A percentile compares a stretch with the other conserved stretches of the same genome.
phyloP scores from a whole-genome alignment of 2,329 filamentous ascomycete genomes.

The Botrytis paeoniae region DNA sequence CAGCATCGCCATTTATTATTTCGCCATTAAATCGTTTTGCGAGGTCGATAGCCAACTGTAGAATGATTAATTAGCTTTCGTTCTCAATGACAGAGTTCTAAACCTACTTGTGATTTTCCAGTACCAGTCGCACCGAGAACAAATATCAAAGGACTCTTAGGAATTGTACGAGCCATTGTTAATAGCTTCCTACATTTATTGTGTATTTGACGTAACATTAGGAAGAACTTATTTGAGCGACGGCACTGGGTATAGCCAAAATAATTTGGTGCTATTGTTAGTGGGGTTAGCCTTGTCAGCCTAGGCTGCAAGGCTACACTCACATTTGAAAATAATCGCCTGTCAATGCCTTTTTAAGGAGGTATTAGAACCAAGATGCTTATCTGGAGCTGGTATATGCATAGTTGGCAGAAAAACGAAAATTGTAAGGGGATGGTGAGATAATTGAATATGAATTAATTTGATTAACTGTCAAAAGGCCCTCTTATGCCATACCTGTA shows the following conservation, averaged over 20 bases:
- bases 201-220: constrained; percentile 26
- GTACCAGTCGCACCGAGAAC: constrained; percentile 90
- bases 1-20: constrained; percentile 94
- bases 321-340: not conserved
- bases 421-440: not conserved
- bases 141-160: constrained; percentile 65
- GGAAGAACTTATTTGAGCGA: not conserved
- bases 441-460: not conserved
- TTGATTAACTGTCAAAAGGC: not conserved
- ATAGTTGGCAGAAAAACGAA: not conserved
- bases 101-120: constrained; percentile 78
- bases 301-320: not conserved
- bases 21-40: constrained; percentile 84
- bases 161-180: constrained; percentile 37
- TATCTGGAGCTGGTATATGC: not conserved
- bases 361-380: not conserved
- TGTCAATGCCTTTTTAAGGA: not conserved
- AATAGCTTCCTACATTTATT: constrained; percentile 20
- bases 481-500: not conserved
- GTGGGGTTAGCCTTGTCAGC: constrained; percentile 1
- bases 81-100: not conserved
- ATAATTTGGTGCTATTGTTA: not conserved
- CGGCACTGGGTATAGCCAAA: no score
- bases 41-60: constrained; percentile 69
- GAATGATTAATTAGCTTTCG: constrained; percentile 22